A percentile compares a stretch with the other conserved stretches of the same genome.
Conservation (phyloP, 2,329 filamentous ascomycete species). For the Colletotrichum chlorophyti region DNA sequence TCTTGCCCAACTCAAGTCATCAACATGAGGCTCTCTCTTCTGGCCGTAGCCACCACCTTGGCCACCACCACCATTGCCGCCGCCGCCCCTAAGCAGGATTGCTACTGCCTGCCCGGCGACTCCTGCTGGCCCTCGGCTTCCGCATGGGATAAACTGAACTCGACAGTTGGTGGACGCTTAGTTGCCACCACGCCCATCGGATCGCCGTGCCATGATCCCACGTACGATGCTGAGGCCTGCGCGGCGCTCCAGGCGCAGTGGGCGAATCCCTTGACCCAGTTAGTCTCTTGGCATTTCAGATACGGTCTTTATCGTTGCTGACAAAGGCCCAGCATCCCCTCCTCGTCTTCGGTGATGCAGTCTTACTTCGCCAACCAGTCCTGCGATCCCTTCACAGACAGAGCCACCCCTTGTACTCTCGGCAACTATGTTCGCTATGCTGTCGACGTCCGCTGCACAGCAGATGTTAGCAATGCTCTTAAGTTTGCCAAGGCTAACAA, state of each 20-base stretch:
- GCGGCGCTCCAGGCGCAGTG: slow-evolving; percentile 42
- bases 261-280: slow-evolving; percentile 44
- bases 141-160: slow-evolving; percentile 58
- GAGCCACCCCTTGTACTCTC: slow-evolving; percentile 47
- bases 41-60: slow-evolving; percentile 28
- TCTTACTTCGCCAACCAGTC: slow-evolving; percentile 45
- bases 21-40: slow-evolving; percentile 25
- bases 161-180: slow-evolving; percentile 55
- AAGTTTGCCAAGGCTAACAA: slow-evolving; percentile 41
- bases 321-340: slow-evolving; percentile 36
- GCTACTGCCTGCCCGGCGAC: slow-evolving; percentile 59
- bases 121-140: slow-evolving; percentile 56
- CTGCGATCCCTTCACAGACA: slow-evolving; percentile 46
- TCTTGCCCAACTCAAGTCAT: slow-evolving; percentile 22
- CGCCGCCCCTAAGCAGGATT: slow-evolving; percentile 33
- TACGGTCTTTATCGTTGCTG: no score
- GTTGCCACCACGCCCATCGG: slow-evolving; percentile 60
- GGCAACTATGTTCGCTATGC: slow-evolving; percentile 53
- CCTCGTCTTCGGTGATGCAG: slow-evolving; percentile 49
- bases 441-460: slow-evolving; percentile 39
- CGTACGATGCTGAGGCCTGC: slow-evolving; percentile 53
- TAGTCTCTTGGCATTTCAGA: no score
- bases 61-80: slow-evolving; percentile 18
- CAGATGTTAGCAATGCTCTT: slow-evolving; percentile 41
- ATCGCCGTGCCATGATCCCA: slow-evolving; percentile 56